These are phyloP conservation scores for Boletus subparvulus DNA, from an alignment of 768 basidiomycete genomes.

Conservation along the genomic window DNA sequence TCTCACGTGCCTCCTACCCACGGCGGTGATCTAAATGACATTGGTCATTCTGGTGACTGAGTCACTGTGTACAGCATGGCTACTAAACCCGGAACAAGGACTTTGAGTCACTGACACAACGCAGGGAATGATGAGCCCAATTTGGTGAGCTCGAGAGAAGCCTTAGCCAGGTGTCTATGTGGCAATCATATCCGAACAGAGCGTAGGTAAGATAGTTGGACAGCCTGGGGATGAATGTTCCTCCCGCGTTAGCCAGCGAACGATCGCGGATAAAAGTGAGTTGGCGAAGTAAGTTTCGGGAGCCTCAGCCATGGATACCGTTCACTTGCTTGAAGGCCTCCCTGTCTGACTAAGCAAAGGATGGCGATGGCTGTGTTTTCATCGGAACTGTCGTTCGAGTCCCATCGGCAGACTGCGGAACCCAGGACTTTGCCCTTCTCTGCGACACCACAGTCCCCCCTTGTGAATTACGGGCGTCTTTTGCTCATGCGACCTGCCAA, in stretches of 20 bases:
- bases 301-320: no score
- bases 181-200: conserved; percentile 3
- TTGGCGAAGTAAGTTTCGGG: no score
- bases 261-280: background rate
- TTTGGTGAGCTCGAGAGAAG: background rate
- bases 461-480: conserved; percentile 3
- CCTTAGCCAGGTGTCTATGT: background rate
- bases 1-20: background rate
- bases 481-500: conserved; percentile 15
- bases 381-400: background rate
- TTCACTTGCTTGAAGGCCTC: no score
- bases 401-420: conserved; percentile 6
- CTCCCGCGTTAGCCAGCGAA: background rate
- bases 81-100: background rate
- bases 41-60: background rate
- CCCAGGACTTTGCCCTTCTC: background rate
- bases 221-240: background rate
- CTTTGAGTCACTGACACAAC: background rate
- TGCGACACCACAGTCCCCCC: background rate
- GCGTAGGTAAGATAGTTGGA: background rate
- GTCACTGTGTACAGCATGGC: background rate
- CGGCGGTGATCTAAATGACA: background rate
- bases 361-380: conserved; percentile 10
- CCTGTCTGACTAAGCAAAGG: conserved; percentile 19
- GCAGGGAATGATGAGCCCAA: background rate